phyloP scores from a whole-genome alignment of 1,284 basidiomycete species.

The Coriolopsis trogii region DNA sequence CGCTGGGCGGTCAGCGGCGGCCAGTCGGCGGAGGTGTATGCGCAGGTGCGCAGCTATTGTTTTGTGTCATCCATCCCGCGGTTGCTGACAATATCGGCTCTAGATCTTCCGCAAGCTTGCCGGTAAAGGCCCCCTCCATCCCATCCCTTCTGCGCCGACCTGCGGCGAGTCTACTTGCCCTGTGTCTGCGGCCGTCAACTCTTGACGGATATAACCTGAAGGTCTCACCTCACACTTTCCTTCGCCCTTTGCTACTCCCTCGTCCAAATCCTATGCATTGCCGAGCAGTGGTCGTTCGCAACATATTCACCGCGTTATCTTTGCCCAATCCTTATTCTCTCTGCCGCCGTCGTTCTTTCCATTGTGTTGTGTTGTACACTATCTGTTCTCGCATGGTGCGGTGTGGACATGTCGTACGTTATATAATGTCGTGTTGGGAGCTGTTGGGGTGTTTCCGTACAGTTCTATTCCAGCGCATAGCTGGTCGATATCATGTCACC shows the following conservation, averaged over 20 bases:
- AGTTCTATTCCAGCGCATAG: background rate
- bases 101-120: conserved; percentile 43
- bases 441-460: background rate
- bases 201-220: conserved; percentile 7
- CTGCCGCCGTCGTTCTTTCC: background rate
- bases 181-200: conserved; percentile 11
- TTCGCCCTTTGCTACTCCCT: background rate
- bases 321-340: background rate
- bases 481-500: background rate
- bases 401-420: conserved; percentile 16
- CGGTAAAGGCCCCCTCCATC: conserved; percentile 19
- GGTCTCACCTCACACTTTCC: background rate
- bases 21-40: conserved; percentile 71
- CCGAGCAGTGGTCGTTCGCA: conserved; percentile 14
- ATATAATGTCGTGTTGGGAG: conserved; percentile 10
- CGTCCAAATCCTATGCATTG: no score
- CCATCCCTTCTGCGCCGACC: conserved; percentile 21
- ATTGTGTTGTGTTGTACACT: conserved; percentile 22
- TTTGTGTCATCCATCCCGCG: background rate
- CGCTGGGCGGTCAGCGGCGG: conserved; percentile 80
- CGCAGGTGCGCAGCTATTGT: conserved; percentile 52
- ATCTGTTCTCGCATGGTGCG: conserved; percentile 11
- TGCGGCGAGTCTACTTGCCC: conserved; percentile 13
- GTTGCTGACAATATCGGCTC: conserved; percentile 1
- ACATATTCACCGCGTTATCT: conserved; percentile 4